Base-by-base conservation (phyloP, 169 alveolate genomes). In the Cryptosporidium sp. region DNA sequence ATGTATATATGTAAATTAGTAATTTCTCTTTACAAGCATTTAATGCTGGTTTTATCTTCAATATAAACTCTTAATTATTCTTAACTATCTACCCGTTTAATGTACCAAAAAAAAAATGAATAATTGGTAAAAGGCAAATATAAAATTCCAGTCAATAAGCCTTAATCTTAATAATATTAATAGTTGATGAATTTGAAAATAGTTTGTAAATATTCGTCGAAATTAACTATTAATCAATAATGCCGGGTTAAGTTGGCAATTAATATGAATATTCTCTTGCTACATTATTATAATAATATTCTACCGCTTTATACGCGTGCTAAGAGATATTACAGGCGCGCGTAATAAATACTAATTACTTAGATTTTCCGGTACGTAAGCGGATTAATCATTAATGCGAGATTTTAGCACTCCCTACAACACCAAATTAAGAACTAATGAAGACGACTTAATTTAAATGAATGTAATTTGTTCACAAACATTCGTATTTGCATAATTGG, bases 291-390 rank as follows among this genome's bases (percentile, higher is more conserved):
- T 51, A 37, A n/a, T 55, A 31, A 39, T n/a, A 73, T 18, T n/a
- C 71, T 33, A 58, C 71, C 86, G 86, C 86, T 73, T 73, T 52
- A 73, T 52, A 73, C 71, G 86, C 86, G 86, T 73, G 86, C 39
- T 73, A 55, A 73, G 86, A 73, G 86, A 73, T 73, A 73, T 70
- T 51, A 26, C 62, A 55, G 71, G 86, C 86, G 86, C 86, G 86
- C 70, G 31, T 16, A 18, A 33, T 29, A 58, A 21, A 29, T 16
- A n/a, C 37, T 37, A 33, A 23, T 37, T 50, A 71, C 68, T 52
- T 14, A 71, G 65, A 55, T 71, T 43, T 18, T 29, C 16, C 26
- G 33, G 55, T 69, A 69, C 50, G 51, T 69, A 69, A 37, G 55
- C 58, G 55, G 61, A 26, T 37, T 29, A 14, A 69, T 14, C 31